Percentiles rank a stretch among this genome's conserved stretches.
Conservation (phyloP, 2,329 filamentous ascomycete genomes). For the Hypoxylon sp. region DNA sequence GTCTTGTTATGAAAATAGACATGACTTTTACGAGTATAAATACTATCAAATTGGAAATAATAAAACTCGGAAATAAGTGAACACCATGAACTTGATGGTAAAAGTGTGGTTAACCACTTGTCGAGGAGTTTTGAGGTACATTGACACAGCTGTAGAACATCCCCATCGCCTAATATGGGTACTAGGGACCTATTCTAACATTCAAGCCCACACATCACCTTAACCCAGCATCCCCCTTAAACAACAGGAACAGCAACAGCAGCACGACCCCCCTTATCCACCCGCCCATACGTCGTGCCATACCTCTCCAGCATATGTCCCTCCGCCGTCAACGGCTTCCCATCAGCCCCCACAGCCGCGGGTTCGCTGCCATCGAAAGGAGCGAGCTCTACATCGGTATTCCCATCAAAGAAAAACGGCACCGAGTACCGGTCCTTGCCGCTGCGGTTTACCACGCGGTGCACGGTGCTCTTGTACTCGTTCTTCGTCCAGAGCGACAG, state of each 20-base stretch:
- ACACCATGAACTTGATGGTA: not conserved
- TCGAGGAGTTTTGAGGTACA: not conserved
- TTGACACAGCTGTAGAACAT: not conserved
- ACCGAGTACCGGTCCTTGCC: constrained; percentile 43
- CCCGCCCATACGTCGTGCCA: constrained; percentile 50
- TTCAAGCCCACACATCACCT: not conserved
- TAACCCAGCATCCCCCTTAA: not conserved
- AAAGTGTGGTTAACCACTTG: not conserved
- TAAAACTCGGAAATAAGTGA: not conserved
- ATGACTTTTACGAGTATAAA: not conserved
- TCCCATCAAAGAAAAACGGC: constrained; percentile 49
- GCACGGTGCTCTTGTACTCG: constrained; percentile 44
- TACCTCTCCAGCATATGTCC: constrained; percentile 55
- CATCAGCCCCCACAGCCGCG: constrained; percentile 33
- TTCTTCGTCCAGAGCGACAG: constrained; percentile 45
- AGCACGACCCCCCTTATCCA: constrained; percentile 7
- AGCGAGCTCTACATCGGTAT: constrained; percentile 49
- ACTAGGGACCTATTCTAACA: not conserved
- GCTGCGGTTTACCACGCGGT: constrained; percentile 48
- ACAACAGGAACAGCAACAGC: constrained; percentile 6
- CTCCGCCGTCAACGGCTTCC: constrained; percentile 51
- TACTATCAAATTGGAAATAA: not conserved
- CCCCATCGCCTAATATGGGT: not conserved
- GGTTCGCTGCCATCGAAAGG: constrained; percentile 54
- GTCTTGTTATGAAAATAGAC: not conserved